These are phyloP conservation scores for Nakazawaea holstii DNA, from an alignment of 805 yeast species.

Conservation along the genomic window DNA sequence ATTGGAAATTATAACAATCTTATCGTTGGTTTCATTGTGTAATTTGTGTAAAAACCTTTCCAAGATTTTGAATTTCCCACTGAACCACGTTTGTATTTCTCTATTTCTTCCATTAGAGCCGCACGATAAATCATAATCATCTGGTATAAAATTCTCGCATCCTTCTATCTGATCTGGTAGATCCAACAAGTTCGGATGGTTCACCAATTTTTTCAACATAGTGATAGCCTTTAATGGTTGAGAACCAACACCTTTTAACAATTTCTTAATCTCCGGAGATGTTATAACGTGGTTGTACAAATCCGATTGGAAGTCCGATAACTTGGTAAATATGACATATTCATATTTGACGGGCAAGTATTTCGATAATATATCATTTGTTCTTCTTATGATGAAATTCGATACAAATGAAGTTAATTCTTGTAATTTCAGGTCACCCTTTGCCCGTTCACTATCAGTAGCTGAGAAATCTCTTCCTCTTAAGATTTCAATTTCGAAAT, in stretches of 20 bases:
- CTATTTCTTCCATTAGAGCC: slow-evolving; percentile 50
- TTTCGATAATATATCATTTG: slow-evolving; percentile 90
- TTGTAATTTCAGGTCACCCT: slow-evolving; percentile 63
- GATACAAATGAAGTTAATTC: slow-evolving; percentile 76
- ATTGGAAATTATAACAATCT: slow-evolving; percentile 90
- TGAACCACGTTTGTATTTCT: slow-evolving; percentile 72
- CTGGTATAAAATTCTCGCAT: slow-evolving; percentile 59
- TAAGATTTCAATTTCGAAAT: slow-evolving; percentile 75
- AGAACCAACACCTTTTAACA: slow-evolving; percentile 63
- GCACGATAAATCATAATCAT: slow-evolving; percentile 54
- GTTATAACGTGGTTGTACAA: slow-evolving; percentile 72
- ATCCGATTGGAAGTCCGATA: slow-evolving; percentile 69
- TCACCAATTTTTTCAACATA: slow-evolving; percentile 81
- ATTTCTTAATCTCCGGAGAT: slow-evolving; percentile 68
- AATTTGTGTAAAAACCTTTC: slow-evolving; percentile 81
- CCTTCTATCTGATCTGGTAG: slow-evolving; percentile 79
- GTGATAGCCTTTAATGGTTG: slow-evolving; percentile 92
- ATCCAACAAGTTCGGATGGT: slow-evolving; percentile 83
- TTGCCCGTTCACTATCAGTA: slow-evolving; percentile 64
- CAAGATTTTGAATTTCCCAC: slow-evolving; percentile 82
- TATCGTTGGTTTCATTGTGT: slow-evolving; percentile 79
- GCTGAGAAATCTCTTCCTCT: slow-evolving; percentile 89
- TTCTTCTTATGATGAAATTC: slow-evolving; percentile 87
- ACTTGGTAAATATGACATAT: slow-evolving; percentile 88
- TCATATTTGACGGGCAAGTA: slow-evolving; percentile 95